Percentiles rank a stretch among this genome's conserved stretches.
phyloP scores from a whole-genome alignment of 1,139 yeast genomes.

The Suhomyces bolitotheri region DNA sequence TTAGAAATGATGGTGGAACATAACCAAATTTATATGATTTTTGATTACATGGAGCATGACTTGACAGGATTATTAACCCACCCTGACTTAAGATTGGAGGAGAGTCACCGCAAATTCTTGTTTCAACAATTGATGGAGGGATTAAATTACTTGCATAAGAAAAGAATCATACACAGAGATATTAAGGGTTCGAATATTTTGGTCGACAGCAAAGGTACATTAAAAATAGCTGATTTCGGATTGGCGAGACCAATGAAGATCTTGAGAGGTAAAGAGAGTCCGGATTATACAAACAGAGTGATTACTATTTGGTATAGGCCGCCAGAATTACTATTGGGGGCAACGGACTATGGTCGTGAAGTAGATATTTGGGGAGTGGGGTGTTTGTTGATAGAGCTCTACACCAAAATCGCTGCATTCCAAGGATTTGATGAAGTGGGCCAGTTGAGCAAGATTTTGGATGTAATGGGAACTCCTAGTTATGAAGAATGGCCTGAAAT shows the following conservation, averaged over 20 bases:
- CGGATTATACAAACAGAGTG: constrained; percentile 89
- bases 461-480: constrained; percentile 85
- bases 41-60: constrained; percentile 93
- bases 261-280: constrained; percentile 50
- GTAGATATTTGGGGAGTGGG: constrained; percentile 99
- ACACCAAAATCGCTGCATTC: constrained; percentile 72
- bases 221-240: constrained; percentile 93
- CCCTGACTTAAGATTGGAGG: constrained; percentile 62
- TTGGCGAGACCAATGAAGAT: constrained; percentile 79
- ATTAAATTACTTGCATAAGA: constrained; percentile 74
- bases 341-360: constrained; percentile 85
- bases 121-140: constrained; percentile 80
- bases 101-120: constrained; percentile 72
- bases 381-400: constrained; percentile 81
- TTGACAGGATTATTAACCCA: constrained; percentile 84
- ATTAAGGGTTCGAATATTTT: constrained; percentile 91
- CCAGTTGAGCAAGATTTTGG: constrained; percentile 74
- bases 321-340: constrained; percentile 87
- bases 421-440: constrained; percentile 89
- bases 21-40: constrained; percentile 81
- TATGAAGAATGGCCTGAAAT: constrained; percentile 76
- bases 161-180: constrained; percentile 85
- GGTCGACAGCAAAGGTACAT: constrained; percentile 65
- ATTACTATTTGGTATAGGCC: constrained; percentile 98
- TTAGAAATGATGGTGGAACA: constrained; percentile 88